Conservation (phyloP, 2,329 filamentous ascomycete species). For the Fusarium sp. region DNA sequence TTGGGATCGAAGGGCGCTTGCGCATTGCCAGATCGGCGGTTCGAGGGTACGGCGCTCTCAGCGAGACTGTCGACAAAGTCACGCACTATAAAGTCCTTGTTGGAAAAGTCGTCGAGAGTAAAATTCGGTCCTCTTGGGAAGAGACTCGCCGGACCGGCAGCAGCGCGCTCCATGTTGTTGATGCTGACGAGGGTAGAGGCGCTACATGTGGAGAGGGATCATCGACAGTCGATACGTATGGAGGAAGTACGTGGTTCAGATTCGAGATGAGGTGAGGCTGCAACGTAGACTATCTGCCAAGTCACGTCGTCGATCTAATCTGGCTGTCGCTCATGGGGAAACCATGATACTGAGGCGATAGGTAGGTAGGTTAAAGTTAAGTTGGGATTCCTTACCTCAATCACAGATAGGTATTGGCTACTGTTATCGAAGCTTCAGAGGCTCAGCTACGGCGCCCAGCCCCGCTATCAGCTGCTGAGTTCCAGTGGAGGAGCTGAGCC, state of each 20-base stretch:
- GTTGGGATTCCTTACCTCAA: slow-evolving; percentile 17
- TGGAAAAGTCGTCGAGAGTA: slow-evolving; percentile 87
- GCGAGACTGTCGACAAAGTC: slow-evolving; percentile 96
- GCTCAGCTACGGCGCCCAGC: slow-evolving; percentile 32
- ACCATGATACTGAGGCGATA: slow-evolving; percentile 22
- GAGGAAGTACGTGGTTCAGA: slow-evolving; percentile 4
- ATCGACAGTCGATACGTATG: slow-evolving; percentile 20
- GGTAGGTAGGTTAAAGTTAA: background rate
- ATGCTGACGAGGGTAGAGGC: slow-evolving; percentile 37
- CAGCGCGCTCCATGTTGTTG: slow-evolving; percentile 58
- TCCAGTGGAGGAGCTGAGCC: slow-evolving; percentile 37
- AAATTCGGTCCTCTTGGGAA: slow-evolving; percentile 86
- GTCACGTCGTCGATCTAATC: slow-evolving; percentile 31
- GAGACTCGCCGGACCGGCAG: slow-evolving; percentile 70
- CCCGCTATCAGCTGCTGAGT: slow-evolving; percentile 26
- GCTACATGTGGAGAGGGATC: slow-evolving; percentile 50
- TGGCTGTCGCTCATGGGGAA: slow-evolving; percentile 34
- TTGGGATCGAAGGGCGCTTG: slow-evolving; percentile 88
- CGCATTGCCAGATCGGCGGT: slow-evolving; percentile 79
- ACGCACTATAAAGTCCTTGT: slow-evolving; percentile 95
- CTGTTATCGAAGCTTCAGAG: slow-evolving; percentile 25
- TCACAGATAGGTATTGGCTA: slow-evolving; percentile 4
- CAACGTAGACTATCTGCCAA: slow-evolving; percentile 12
- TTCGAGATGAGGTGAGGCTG: slow-evolving; percentile 2
- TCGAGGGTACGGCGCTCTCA: slow-evolving; percentile 82